Conservation (phyloP, 2,329 filamentous ascomycete species). For the Aspergillus vadensis region DNA sequence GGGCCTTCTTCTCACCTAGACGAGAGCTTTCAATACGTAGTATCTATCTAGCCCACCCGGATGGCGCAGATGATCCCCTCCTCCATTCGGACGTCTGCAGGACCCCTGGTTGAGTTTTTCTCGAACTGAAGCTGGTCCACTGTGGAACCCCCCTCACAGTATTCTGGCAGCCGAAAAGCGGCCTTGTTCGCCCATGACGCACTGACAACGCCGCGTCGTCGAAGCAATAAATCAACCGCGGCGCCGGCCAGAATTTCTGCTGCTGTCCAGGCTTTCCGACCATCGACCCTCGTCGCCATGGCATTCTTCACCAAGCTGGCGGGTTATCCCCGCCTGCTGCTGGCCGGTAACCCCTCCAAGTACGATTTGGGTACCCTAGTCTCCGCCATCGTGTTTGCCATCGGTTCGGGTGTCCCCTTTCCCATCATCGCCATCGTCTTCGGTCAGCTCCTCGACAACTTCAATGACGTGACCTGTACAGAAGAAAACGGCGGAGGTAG, state of each 20-base stretch:
- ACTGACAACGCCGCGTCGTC: not conserved
- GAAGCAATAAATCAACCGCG: not conserved
- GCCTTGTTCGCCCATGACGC: not conserved
- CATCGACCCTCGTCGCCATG: conserved; percentile 23
- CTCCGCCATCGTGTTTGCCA: conserved; percentile 31
- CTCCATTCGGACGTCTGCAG: not conserved
- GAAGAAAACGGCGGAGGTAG: conserved; percentile 15
- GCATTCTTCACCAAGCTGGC: conserved; percentile 35
- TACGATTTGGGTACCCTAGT: conserved; percentile 31
- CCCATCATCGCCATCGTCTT: conserved; percentile 45
- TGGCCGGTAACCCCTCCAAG: conserved; percentile 41
- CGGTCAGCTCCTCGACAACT: conserved; percentile 43
- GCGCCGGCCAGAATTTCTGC: not conserved
- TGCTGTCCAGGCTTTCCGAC: not conserved
- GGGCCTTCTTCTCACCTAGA: too few relatives aligned
- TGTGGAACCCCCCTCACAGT: not conserved
- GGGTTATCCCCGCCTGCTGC: conserved; percentile 38
- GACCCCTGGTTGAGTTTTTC: not conserved
- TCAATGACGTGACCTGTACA: conserved; percentile 37
- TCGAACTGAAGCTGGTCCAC: not conserved
- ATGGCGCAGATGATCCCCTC: not conserved
- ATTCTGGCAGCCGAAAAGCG: not conserved
- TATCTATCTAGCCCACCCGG: not conserved
- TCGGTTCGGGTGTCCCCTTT: conserved; percentile 44
- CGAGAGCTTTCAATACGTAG: too few relatives aligned